Evolutionary conservation across 495 filamentous ascomycete species (phyloP).

Genomic region (Barbatosphaeria neglecta): DNA sequence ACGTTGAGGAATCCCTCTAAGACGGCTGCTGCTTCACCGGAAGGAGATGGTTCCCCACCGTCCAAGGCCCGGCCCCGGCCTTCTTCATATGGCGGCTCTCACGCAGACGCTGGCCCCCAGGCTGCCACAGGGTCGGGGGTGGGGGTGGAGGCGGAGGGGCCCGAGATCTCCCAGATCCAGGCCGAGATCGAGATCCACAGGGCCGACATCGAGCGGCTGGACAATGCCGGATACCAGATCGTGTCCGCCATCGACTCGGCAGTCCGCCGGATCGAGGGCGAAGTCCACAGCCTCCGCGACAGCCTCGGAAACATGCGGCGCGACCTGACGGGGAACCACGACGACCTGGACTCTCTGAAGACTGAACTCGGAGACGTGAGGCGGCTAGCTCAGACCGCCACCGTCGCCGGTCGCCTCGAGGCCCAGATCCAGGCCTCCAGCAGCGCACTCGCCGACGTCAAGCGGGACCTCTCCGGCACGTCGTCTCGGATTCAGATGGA

Average conservation of each 20-base stretch:
- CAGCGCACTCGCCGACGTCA: not conserved
- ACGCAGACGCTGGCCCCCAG: not conserved
- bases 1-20: slow-evolving; percentile 11
- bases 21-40: not conserved
- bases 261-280: slow-evolving; percentile 11
- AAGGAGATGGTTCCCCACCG: not conserved
- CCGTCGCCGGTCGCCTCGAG: slow-evolving; percentile 6
- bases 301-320: slow-evolving; percentile 4
- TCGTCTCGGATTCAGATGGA: not conserved
- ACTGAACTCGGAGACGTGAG: slow-evolving; percentile 8
- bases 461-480: not conserved
- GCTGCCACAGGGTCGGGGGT: too few relatives aligned
- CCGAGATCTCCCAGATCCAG: slow-evolving; percentile 9
- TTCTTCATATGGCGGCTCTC: not conserved
- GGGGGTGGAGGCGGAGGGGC: not conserved
- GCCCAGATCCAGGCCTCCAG: slow-evolving; percentile 3
- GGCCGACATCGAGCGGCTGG: slow-evolving; percentile 20
- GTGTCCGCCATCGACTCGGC: slow-evolving; percentile 19
- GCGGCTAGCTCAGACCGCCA: slow-evolving; percentile 1
- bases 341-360: slow-evolving; percentile 11
- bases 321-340: slow-evolving; percentile 5
- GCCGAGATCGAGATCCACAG: slow-evolving; percentile 16
- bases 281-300: slow-evolving; percentile 13
- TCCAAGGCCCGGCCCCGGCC: not conserved
- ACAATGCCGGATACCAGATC: slow-evolving; percentile 18